Evolutionary conservation across 805 yeast genomes (phyloP), one percentile per base, ranked within the genome.

Genomic region (Diddensiella santjacobensis): DNA sequence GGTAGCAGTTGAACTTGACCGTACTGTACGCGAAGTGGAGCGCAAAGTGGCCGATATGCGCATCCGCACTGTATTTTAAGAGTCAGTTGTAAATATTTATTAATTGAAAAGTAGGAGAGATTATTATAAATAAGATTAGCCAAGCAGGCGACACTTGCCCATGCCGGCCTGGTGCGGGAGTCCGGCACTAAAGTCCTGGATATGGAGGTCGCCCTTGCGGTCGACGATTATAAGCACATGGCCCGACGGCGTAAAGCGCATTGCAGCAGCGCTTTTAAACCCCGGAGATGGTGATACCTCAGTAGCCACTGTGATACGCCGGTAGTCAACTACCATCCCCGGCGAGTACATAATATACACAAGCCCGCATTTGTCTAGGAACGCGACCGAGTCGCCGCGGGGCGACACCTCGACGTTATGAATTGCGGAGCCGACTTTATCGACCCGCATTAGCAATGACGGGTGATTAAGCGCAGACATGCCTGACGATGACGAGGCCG

Each of bases 181-280:
- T 1, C 95, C 96, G 45, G 88, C 90, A 11, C 93, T 85, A 67
- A 89, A 90, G 66, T 90, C 97, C 56, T 85, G 87, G 26, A 89
- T 78, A 53, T 82, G 81, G 40, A 89, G 68, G 0, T 79, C 65
- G 0, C 97, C 97, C 58, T 85, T 87, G 36, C 96, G 71, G 64
- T 90, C 98, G 13, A 88, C 74, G 3, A 80, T 75, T 56, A 79
- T 83, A 17, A 90, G 70, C 52, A 81, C 81, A 42, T 89, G 89
- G 0, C 98, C 97, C 61, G 86, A 87, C 6, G 79, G 74, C 30
- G 90, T 83, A 60, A 87, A 90, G 44, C 75, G 67, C 52, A 90
- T 63, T 1, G 89, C 73, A 0, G 97, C 96, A n/a, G 90, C 77
- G 62, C 86, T 93, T 30, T 79, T 71, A 35, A 74, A 77, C 43